phyloP scores from a whole-genome alignment of 441 rosid species.

The Mallotus japonicus region DNA sequence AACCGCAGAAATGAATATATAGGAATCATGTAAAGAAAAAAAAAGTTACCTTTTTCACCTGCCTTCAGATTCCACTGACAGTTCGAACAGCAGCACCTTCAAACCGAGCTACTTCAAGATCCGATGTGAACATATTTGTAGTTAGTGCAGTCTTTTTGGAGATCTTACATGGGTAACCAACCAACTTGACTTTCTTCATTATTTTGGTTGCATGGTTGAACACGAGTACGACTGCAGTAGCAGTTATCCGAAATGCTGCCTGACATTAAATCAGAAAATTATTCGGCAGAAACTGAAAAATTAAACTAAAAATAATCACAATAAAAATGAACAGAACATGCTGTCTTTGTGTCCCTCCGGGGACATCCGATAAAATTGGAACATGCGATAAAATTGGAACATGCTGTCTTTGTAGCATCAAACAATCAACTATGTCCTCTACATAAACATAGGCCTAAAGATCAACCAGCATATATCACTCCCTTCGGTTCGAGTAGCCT shows the following conservation, averaged over 20 bases:
- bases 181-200: slow-evolving; percentile 75
- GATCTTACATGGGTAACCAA: slow-evolving; percentile 87
- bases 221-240: slow-evolving; percentile 72
- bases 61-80: slow-evolving; percentile 94
- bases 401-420: not conserved
- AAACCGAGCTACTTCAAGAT: slow-evolving; percentile 84
- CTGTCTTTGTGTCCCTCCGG: slow-evolving; percentile 26
- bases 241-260: slow-evolving; percentile 81
- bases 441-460: not conserved
- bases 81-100: slow-evolving; percentile 84
- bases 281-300: not conserved
- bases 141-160: slow-evolving; percentile 89
- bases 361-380: slow-evolving; percentile 66
- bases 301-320: not conserved
- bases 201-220: slow-evolving; percentile 74
- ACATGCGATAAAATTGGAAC: too few species aligned
- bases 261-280: slow-evolving; percentile 33
- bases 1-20: not conserved
- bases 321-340: not conserved
- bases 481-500: not conserved
- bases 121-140: slow-evolving; percentile 87
- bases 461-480: not conserved
- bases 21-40: slow-evolving; percentile 8
- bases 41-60: slow-evolving; percentile 72
- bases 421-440: not conserved